Conservation (phyloP, 208 protist genomes). For the Trypanosoma cruzi region DNA sequence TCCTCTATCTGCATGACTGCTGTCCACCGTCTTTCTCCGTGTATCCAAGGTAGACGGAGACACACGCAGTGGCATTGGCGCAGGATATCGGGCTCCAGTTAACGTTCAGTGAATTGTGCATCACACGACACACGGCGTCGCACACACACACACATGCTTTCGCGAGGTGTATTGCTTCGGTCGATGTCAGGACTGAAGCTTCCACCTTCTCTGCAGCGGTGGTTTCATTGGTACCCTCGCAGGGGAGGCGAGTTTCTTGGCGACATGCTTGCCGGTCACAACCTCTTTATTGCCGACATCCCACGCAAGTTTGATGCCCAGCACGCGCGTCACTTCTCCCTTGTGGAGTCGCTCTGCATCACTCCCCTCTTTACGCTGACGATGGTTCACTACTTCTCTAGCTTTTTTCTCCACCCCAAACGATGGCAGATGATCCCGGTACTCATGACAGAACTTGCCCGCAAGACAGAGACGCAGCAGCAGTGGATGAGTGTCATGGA, state of each 20-base stretch:
- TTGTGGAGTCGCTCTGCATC: constrained; percentile 67
- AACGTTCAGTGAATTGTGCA: background rate
- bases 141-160: constrained; percentile 9
- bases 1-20: no score
- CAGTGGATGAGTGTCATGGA: constrained; percentile 54
- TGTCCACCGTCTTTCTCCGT: background rate
- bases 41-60: background rate
- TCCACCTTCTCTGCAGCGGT: constrained; percentile 2
- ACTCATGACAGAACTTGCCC: constrained; percentile 49
- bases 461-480: constrained; percentile 55
- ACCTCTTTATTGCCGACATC: constrained; percentile 74
- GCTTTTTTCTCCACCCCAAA: constrained; percentile 68
- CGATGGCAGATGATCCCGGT: constrained; percentile 39
- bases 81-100: background rate
- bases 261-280: constrained; percentile 75
- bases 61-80: background rate
- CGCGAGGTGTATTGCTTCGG: background rate
- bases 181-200: background rate
- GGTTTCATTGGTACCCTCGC: constrained; percentile 61
- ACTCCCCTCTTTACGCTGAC: constrained; percentile 71
- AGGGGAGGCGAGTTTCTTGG: constrained; percentile 67
- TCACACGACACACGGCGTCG: background rate
- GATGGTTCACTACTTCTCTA: constrained; percentile 86
- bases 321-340: constrained; percentile 74
- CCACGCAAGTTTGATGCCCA: constrained; percentile 67